A percentile compares a stretch with the other conserved stretches of the same genome.
phyloP scores from a whole-genome alignment of 106 monocot genomes.

The Apostasia shenzhenica region DNA sequence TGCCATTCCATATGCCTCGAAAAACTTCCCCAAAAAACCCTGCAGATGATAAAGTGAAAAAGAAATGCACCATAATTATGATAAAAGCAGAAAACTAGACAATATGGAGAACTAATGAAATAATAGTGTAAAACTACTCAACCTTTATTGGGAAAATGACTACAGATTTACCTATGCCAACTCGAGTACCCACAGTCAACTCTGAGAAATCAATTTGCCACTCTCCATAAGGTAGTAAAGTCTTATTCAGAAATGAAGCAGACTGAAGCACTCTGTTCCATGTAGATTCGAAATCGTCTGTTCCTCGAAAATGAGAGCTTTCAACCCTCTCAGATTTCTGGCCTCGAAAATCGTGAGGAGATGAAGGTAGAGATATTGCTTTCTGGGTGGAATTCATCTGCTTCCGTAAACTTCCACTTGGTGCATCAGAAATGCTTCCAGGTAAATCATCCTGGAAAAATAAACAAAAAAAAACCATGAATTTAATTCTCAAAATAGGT shows the following conservation, averaged over 20 bases:
- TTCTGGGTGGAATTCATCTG: conserved; percentile 59
- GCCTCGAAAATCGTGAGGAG: conserved; percentile 70
- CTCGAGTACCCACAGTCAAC: conserved; percentile 86
- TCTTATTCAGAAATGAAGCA: conserved; percentile 63
- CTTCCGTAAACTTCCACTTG: conserved; percentile 34
- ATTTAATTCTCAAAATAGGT: neutral
- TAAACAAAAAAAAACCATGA: conserved; percentile 8
- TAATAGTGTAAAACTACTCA: neutral
- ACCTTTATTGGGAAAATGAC: neutral
- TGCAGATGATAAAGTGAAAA: conserved; percentile 9
- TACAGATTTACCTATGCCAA: conserved; percentile 58
- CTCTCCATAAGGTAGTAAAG: conserved; percentile 80
- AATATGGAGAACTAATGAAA: neutral
- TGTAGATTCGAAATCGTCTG: conserved; percentile 33
- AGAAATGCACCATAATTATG: neutral
- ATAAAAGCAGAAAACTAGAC: neutral
- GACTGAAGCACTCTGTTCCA: conserved; percentile 79
- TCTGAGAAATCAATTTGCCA: conserved; percentile 98
- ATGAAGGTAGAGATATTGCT: conserved; percentile 89
- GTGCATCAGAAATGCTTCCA: conserved; percentile 19
- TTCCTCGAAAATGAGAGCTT: conserved; percentile 38
- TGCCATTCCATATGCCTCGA: conserved; percentile 98
- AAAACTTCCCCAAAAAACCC: conserved; percentile 99
- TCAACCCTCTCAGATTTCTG: conserved; percentile 38
- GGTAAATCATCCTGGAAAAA: conserved; percentile 34